Evolutionary conservation across 257 asterid genomes (phyloP), one percentile per base, ranked within the genome.

Genomic region (Solanum lycopersicoides): DNA sequence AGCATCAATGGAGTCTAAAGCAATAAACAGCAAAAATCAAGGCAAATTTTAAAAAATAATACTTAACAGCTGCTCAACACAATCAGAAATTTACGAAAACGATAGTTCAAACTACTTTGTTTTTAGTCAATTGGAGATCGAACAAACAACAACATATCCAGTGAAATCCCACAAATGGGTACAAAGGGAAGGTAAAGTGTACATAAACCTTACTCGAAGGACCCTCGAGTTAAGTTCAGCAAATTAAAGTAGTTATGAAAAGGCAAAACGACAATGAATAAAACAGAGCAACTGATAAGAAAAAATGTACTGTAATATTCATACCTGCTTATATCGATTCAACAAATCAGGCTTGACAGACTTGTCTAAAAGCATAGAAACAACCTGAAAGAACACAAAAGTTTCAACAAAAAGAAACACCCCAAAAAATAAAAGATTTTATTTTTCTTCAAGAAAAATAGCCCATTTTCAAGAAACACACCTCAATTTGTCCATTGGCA

Each of bases 401-500:
- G 25, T 63, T 39, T 28, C 14, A 63, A 50, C 45, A 56, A 47
- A 82, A 86, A 6, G 23, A 6, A 50, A 7, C 15, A 41, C 30
- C 74, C 32, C 71, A 69, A 60, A 82, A 44, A 42, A 42, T 74
- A 30, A 71, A 9, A 71, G 47, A 73, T 35, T 9, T 34, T 71
- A 60, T 15, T 69, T 69, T 34, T 34, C 41, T 30, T 69, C 23
- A 71, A n/a, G n/a, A n/a, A n/a, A n/a, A n/a, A n/a, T n/a, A n/a
- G n/a, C n/a, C n/a, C n/a, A n/a, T n/a, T n/a, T n/a, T n/a, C n/a
- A n/a, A 87, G 84, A 87, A 72, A 88, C 92, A 32, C 41, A 96
- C 99, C 99, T 96, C 98, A 98, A 92, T 95, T 94, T 92, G 99
- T 88, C 98, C 99, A 92, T 94, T 93, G 88, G 99, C 99, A 84